A percentile compares a stretch with the other conserved stretches of the same genome.
phyloP scores from a whole-genome alignment of 208 protist genomes.

The Ichthyophonus hoferi region DNA sequence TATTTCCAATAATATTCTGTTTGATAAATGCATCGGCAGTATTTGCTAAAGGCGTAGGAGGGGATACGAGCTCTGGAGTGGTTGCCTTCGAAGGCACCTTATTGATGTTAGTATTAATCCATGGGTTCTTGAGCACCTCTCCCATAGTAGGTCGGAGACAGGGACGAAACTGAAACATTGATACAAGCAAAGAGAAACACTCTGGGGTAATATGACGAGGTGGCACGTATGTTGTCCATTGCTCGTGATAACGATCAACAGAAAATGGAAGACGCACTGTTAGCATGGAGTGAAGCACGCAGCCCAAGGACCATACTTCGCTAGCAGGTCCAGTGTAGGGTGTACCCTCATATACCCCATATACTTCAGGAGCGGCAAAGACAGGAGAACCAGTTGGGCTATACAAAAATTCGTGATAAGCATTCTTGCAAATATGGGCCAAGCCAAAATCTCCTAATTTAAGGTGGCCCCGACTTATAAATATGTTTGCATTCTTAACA shows the following conservation, averaged over 20 bases:
- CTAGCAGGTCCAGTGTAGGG: not conserved
- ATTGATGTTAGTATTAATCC: not conserved
- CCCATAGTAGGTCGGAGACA: not conserved
- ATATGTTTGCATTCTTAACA: conserved; percentile 14
- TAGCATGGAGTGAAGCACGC: conserved; percentile 19
- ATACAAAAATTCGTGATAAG: not conserved
- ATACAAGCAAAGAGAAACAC: not conserved
- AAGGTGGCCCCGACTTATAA: not conserved
- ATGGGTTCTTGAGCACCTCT: not conserved
- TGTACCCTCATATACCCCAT: not conserved
- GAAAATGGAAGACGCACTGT: conserved; percentile 10
- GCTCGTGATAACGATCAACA: not conserved
- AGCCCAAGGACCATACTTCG: not conserved
- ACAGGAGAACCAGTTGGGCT: conserved; percentile 6
- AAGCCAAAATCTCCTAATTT: conserved; percentile 1
- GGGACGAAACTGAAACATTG: not conserved
- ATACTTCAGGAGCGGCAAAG: conserved; percentile 14
- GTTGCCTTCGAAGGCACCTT: too few relatives aligned
- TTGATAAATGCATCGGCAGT: too few relatives aligned
- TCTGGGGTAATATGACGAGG: not conserved
- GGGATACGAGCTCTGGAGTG: too few relatives aligned
- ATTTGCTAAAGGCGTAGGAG: too few relatives aligned
- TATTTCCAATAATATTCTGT: too few relatives aligned
- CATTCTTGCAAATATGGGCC: not conserved
- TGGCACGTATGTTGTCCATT: not conserved